Percentiles rank a stretch among this genome's conserved stretches.
Evolutionary conservation across 345 rosid genomes (phyloP).

Genomic region (Eucalyptus globulus): DNA sequence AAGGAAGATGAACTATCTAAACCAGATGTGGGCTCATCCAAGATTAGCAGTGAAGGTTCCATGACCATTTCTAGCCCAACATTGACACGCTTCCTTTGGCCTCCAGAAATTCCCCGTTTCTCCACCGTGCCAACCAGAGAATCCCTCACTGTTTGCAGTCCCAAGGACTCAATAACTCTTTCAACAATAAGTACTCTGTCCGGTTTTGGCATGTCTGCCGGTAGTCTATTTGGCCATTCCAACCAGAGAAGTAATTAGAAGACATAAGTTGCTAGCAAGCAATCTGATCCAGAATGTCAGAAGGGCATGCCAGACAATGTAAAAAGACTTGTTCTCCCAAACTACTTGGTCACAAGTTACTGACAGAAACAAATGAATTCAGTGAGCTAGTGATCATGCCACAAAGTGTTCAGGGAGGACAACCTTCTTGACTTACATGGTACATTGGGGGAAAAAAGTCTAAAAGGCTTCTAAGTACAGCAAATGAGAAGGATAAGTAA

Average conservation of each 20-base stretch:
- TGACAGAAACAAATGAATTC: neutral
- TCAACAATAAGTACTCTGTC: conserved; percentile 84
- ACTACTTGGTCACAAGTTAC: neutral
- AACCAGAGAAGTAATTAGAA: neutral
- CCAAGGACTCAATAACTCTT: conserved; percentile 85
- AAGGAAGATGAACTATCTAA: conserved; percentile 84
- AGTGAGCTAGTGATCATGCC: neutral
- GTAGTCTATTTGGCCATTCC: conserved; percentile 22
- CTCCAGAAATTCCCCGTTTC: conserved; percentile 87
- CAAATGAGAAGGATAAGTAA: neutral
- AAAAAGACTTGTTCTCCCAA: neutral
- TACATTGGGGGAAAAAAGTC: neutral
- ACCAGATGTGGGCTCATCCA: conserved; percentile 92
- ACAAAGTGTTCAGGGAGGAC: neutral
- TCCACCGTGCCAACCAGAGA: conserved; percentile 87
- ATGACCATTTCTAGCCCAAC: conserved; percentile 93
- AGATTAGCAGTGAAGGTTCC: conserved; percentile 87
- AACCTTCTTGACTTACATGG: neutral
- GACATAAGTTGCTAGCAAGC: neutral
- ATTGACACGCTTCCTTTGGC: conserved; percentile 90
- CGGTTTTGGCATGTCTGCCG: conserved; percentile 71
- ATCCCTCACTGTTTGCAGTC: conserved; percentile 74
- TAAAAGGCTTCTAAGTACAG: neutral
- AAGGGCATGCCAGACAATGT: neutral
- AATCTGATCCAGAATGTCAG: neutral